These are phyloP conservation scores for Ophiobolus disseminans DNA, from an alignment of 2,329 filamentous ascomycete species.

Conservation along the genomic window DNA sequence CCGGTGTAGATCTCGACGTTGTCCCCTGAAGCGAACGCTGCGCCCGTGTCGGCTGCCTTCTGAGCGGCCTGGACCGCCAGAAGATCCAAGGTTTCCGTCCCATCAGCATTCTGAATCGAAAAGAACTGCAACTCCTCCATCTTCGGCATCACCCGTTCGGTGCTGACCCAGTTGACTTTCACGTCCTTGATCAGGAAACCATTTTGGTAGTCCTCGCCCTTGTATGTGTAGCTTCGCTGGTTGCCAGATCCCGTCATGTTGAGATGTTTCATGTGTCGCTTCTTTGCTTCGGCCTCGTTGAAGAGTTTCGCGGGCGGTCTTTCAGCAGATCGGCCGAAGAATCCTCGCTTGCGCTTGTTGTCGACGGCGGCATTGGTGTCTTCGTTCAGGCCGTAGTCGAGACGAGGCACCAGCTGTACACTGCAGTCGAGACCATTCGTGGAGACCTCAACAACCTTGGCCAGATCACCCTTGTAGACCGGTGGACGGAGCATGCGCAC, in stretches of 20 bases:
- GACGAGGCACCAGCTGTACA: conserved; percentile 84
- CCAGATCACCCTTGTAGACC: conserved; percentile 87
- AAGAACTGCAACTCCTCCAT: conserved; percentile 97
- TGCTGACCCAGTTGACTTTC: conserved; percentile 84
- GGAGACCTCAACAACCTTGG: conserved; percentile 89
- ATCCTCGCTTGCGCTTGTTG: conserved; percentile 78
- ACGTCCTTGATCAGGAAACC: conserved; percentile 94
- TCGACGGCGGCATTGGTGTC: conserved; percentile 64
- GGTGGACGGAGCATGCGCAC: conserved; percentile 82
- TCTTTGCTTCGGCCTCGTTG: conserved; percentile 90
- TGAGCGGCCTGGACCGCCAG: conserved; percentile 88
- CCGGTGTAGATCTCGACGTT: conserved; percentile 96
- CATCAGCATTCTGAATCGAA: conserved; percentile 85
- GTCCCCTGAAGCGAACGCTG: conserved; percentile 89
- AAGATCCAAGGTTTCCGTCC: conserved; percentile 90
- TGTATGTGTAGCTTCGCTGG: conserved; percentile 80
- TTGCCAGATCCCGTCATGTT: conserved; percentile 60
- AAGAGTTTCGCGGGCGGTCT: conserved; percentile 89
- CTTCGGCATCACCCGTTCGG: conserved; percentile 89
- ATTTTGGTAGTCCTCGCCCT: conserved; percentile 87
- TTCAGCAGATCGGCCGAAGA: conserved; percentile 61
- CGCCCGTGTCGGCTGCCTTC: conserved; percentile 80
- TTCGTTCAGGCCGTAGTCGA: conserved; percentile 90
- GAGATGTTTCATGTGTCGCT: conserved; percentile 75
- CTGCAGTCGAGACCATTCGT: conserved; percentile 89